Evolutionary conservation across 495 filamentous ascomycete genomes (phyloP).

Genomic region (Aspergillus nanangensis): DNA sequence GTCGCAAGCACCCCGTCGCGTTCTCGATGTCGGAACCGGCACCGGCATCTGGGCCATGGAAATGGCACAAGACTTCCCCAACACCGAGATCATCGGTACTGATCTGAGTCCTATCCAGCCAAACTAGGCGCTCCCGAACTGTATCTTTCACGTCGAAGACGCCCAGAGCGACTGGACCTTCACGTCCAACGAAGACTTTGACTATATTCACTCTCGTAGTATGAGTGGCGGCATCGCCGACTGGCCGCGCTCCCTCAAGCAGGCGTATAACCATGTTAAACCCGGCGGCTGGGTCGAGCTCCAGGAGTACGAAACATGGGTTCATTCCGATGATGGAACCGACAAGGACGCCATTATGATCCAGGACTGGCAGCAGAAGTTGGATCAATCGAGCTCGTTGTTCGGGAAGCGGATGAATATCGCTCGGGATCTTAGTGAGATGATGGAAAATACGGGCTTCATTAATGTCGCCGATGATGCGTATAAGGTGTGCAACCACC

Average conservation of each 20-base stretch:
- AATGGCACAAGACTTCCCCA: conserved; percentile 54
- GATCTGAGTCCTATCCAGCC: conserved; percentile 57
- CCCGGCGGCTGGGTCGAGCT: conserved; percentile 54
- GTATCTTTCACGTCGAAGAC: conserved; percentile 46
- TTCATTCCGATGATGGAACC: conserved; percentile 36
- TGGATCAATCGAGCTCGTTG: conserved; percentile 28
- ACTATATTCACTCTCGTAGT: conserved; percentile 44
- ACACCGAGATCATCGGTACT: conserved; percentile 55
- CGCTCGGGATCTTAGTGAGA: conserved; percentile 15
- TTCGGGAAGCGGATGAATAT: conserved; percentile 40
- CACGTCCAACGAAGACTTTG: conserved; percentile 33
- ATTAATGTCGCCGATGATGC: conserved; percentile 30
- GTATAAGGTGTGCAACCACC: conserved; percentile 41
- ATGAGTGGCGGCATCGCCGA: conserved; percentile 44
- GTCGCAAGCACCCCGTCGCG: conserved; percentile 23
- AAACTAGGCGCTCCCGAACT: conserved; percentile 45
- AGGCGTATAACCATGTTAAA: conserved; percentile 37
- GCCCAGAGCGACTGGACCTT: conserved; percentile 47
- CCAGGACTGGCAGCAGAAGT: conserved; percentile 20
- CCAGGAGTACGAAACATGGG: conserved; percentile 44
- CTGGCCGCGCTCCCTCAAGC: conserved; percentile 34
- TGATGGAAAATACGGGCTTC: conserved; percentile 32
- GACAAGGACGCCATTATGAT: conserved; percentile 19
- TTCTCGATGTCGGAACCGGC: conserved; percentile 50
- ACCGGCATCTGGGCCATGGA: conserved; percentile 62